Conservation (phyloP, 495 filamentous ascomycete genomes). For the Penicillium herquei region DNA sequence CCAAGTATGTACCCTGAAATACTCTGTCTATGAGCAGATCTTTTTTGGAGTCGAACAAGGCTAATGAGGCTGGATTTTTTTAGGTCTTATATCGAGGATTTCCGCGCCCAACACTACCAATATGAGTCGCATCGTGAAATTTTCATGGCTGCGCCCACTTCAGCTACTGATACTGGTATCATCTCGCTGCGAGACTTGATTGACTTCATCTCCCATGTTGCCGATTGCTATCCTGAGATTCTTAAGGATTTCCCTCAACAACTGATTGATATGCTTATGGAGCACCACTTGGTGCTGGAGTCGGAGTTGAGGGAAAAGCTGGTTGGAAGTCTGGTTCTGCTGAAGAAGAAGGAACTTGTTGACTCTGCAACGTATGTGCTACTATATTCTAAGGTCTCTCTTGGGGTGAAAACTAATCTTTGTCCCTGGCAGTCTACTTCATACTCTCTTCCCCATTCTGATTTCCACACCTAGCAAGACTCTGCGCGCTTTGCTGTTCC, state of each 20-base stretch:
- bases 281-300: conserved; percentile 78
- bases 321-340: conserved; percentile 81
- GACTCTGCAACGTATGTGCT: conserved; percentile 65
- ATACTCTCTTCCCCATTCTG: conserved; percentile 90
- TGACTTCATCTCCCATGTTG: conserved; percentile 87
- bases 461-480: conserved; percentile 83
- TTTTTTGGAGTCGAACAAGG: conserved; percentile 1
- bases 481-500: conserved; percentile 77
- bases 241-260: conserved; percentile 76
- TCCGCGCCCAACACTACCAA: conserved; percentile 82
- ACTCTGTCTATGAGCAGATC: not conserved
- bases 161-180: conserved; percentile 70
- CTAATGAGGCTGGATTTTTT: conserved; percentile 1
- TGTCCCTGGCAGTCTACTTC: conserved; percentile 55
- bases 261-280: conserved; percentile 72
- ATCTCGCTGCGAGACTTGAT: conserved; percentile 81
- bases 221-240: conserved; percentile 85
- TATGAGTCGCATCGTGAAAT: conserved; percentile 90
- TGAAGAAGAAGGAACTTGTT: conserved; percentile 88
- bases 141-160: conserved; percentile 77
- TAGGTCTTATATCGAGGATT: conserved; percentile 83
- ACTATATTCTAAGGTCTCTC: not conserved
- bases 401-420: conserved; percentile 9
- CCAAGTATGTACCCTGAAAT: conserved; percentile 52
- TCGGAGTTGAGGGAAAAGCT: conserved; percentile 88